Base-by-base conservation (phyloP, 1,284 basidiomycete genomes). In the Marasmius oreades region DNA sequence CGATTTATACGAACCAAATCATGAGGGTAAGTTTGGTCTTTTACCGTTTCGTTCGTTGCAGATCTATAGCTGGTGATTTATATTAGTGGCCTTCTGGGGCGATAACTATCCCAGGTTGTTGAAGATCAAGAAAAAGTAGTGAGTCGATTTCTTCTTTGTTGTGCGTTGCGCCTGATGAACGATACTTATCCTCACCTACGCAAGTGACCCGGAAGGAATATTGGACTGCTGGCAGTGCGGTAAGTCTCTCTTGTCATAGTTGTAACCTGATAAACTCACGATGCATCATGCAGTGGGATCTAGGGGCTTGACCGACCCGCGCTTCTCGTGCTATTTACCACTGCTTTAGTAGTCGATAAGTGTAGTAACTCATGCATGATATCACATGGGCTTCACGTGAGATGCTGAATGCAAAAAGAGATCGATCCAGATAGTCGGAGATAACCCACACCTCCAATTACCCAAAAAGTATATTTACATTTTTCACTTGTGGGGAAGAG, bases 151-250 rank as follows among this genome's bases (percentile, higher is more conserved):
- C 43, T 51, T 48, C 50, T 14, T 28, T 42, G 11, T 10, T 52
- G n/a, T n/a, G n/a, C n/a, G n/a, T n/a, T n/a, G n/a, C n/a, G 12
- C 34, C 45, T 12, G 7, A 42, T 7, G 14, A 20, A 37, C 43
- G 50, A 55, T 23, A 66, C n/a, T n/a, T n/a, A n/a, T n/a, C 26
- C 28, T n/a, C 16, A 23, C 11, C 23, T 36, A 20, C 26, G 46
- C 47, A 8, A 83, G 81, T 64, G 83, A 85, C 63, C 81, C 82
- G 18, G 58, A 76, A n/a, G 71, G 73, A 22, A 63, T 84, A 20
- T 66, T 85, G 16, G 80, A 84, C 62, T 84, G 82, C 63, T 85
- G 81, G 81, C 79, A 82, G 56, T 84, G 82, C 62, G 79, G 80
- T 82, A 53, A 64, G 78, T 70, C 10, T 22, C n/a, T 6, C 39